Base-by-base conservation (phyloP, 2,329 filamentous ascomycete genomes). In the Stemphylium beticola region DNA sequence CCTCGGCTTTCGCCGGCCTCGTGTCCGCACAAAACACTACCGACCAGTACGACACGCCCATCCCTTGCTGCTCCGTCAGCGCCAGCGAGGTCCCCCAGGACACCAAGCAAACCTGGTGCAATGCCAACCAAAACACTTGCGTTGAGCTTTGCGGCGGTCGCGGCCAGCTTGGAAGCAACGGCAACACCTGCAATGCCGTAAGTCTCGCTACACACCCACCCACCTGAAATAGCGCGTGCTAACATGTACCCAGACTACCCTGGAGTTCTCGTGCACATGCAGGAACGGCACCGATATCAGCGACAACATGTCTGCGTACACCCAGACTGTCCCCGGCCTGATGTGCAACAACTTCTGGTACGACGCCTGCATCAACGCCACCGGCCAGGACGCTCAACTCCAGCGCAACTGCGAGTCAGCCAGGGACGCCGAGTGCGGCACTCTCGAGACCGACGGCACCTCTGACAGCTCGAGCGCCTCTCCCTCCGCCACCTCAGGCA, bases 251-350 rank as follows among this genome's bases (percentile, higher is more conserved):
- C 66, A 85, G 83, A 60, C 53, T 39, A 77, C 78, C 15, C 78
- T 89, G 55, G 72, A 72, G 31, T 88, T 79, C 77, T 78, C 68
- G 53, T 89, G 87, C 75, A 76, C 77, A 45, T 89, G 87, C 78
- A 42, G 48, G 60, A 82, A 86, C 70, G 81, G 81, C 61, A 81
- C 78, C 37, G 80, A 86, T 67, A 79, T 87, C 64, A 49, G 37
- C 29, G 33, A 42, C 15, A 41, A 22, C 36, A 57, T 66, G 56
- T 71, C 76, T 56, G 75, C 78, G 63, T 89, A 87, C 75, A 64
- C 74, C 49, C 76, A 83, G 73, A 85, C 84, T 20, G 76, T 89
- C 43, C 85, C 85, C 37, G 85, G 79, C 74, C 86, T 79, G 73
- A 79, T 85, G 72, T 89, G 86, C 77, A 68, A 81, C 77, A 68